Conservation (phyloP, 495 filamentous ascomycete species). For the Hamigera avellanea region DNA sequence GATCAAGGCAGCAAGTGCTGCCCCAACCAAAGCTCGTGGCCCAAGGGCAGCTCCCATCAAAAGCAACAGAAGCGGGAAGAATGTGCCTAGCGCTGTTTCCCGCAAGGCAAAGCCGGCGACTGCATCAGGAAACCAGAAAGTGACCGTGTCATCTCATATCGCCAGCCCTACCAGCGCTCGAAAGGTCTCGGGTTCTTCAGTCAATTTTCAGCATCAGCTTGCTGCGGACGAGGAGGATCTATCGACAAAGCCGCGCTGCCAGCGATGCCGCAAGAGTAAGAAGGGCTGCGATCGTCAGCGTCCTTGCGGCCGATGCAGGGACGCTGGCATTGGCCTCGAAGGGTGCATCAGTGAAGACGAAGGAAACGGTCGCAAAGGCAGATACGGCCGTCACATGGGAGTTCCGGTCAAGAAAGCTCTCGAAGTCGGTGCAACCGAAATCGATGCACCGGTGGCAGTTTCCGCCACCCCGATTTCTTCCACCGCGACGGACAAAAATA, state of each 20-base stretch:
- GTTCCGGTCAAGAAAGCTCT: constrained; percentile 70
- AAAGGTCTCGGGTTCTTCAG: constrained; percentile 59
- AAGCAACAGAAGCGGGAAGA: constrained; percentile 35
- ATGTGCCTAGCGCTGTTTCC: constrained; percentile 16
- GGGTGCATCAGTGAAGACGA: constrained; percentile 96
- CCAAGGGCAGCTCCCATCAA: constrained; percentile 26
- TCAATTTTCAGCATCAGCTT: constrained; percentile 58
- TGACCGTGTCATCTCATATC: constrained; percentile 54
- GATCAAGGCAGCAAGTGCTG: constrained; percentile 19
- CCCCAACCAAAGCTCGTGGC: constrained; percentile 21
- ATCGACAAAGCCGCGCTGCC: constrained; percentile 90
- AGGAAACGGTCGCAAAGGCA: constrained; percentile 89
- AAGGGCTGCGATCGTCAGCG: constrained; percentile 96
- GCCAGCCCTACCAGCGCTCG: constrained; percentile 55
- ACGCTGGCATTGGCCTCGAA: constrained; percentile 85
- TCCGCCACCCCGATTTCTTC: constrained; percentile 21
- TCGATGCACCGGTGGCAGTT: constrained; percentile 21
- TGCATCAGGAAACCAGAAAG: constrained; percentile 26
- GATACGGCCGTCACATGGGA: constrained; percentile 92
- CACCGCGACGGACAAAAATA: constrained; percentile 44
- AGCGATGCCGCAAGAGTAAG: constrained; percentile 97
- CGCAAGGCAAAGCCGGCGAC: constrained; percentile 49
- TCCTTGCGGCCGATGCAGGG: constrained; percentile 87
- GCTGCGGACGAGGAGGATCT: constrained; percentile 80
- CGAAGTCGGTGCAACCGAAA: constrained; percentile 17